These are phyloP conservation scores for Kokia cookei DNA, from an alignment of 441 rosid genomes.

Conservation along the genomic window DNA sequence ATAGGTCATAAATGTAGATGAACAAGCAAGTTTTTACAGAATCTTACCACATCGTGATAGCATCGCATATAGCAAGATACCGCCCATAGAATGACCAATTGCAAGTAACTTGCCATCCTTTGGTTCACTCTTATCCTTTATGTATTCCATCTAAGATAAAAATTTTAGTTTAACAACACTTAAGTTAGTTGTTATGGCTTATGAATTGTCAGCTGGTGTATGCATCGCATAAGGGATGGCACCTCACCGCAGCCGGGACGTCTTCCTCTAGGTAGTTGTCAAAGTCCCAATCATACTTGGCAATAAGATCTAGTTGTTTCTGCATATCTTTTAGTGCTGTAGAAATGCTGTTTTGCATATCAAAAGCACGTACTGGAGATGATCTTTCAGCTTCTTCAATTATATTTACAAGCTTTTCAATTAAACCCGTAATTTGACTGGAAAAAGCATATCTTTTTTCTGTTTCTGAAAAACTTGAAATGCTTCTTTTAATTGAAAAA, in stretches of 20 bases:
- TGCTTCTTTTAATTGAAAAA: constrained; percentile 1
- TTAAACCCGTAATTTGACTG: constrained; percentile 30
- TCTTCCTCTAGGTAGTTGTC: constrained; percentile 83
- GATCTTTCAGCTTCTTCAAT: constrained; percentile 30
- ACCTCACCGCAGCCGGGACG: constrained; percentile 92
- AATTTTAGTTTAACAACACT: neutral
- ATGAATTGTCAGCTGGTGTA: neutral
- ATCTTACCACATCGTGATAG: constrained; percentile 65
- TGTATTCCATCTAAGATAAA: constrained; percentile 66
- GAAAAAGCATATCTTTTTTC: constrained; percentile 21
- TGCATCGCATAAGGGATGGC: constrained; percentile 28
- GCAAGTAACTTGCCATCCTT: constrained; percentile 73
- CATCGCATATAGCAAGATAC: constrained; percentile 82
- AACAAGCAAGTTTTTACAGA: neutral
- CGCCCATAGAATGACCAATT: constrained; percentile 96
- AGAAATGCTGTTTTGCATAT: constrained; percentile 36
- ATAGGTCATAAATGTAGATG: neutral
- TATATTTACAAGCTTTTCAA: constrained; percentile 22
- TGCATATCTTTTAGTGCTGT: constrained; percentile 43
- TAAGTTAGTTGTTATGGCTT: neutral
- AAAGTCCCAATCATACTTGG: constrained; percentile 81
- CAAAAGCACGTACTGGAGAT: constrained; percentile 22
- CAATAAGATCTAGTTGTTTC: constrained; percentile 49
- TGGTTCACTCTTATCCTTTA: constrained; percentile 48
- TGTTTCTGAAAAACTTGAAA: constrained; percentile 25